Conservation (phyloP, 345 rosid genomes). For the Raphanus sativus region DNA sequence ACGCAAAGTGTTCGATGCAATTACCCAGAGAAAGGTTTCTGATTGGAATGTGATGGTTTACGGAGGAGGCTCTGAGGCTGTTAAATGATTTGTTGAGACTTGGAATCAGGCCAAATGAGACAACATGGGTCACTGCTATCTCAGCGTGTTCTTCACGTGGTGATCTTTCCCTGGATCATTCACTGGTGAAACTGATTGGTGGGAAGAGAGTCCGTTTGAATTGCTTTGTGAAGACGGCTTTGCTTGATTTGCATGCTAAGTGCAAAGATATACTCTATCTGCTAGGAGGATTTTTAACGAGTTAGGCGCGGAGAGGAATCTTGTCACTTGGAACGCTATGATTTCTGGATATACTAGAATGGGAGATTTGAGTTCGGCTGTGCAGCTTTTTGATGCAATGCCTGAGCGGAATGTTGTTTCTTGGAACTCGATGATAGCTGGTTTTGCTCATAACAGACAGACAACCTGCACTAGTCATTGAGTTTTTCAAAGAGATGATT, state of each 20-base stretch:
- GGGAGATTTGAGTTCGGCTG: constrained; percentile 38
- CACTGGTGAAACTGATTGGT: constrained; percentile 33
- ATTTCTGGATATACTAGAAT: constrained; percentile 43
- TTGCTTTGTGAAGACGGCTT: constrained; percentile 48
- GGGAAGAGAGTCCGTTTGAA: constrained; percentile 27
- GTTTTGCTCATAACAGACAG: constrained; percentile 57
- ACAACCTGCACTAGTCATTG: constrained; percentile 40
- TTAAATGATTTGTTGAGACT: constrained; percentile 45
- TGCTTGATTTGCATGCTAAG: constrained; percentile 53
- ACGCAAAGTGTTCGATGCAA: constrained; percentile 57
- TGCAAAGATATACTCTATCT: constrained; percentile 40
- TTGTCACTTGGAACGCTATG: constrained; percentile 53
- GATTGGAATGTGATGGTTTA: constrained; percentile 55
- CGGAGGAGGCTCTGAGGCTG: constrained; percentile 43
- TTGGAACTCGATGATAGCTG: constrained; percentile 58
- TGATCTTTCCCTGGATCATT: constrained; percentile 46
- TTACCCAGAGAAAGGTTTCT: constrained; percentile 41
- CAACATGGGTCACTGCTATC: constrained; percentile 51
- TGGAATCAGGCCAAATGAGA: constrained; percentile 48
- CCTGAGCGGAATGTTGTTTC: constrained; percentile 45
- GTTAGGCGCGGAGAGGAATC: constrained; percentile 36
- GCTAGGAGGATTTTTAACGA: constrained; percentile 46
- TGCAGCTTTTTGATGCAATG: constrained; percentile 50
- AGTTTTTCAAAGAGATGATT: constrained; percentile 44
- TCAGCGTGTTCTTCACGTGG: constrained; percentile 46